Conservation (phyloP, 352 stramenopile genomes). For the Globisporangium middletonii region DNA sequence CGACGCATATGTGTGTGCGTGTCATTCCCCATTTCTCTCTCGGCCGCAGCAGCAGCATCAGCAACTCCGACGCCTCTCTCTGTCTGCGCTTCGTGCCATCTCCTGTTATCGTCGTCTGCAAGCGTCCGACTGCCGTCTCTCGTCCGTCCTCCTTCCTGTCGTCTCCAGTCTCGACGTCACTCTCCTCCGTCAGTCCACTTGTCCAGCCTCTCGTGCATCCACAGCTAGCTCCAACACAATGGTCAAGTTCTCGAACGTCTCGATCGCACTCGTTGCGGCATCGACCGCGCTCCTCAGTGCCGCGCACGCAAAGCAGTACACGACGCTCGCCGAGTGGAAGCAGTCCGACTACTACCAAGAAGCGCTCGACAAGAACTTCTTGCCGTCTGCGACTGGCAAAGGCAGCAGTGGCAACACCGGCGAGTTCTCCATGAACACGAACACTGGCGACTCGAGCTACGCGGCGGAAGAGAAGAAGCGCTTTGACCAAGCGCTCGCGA, state of each 20-base stretch:
- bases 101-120: no score
- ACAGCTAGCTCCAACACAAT: constrained; percentile 8
- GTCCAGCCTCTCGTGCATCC: background rate
- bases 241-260: constrained; percentile 17
- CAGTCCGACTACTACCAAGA: constrained; percentile 31
- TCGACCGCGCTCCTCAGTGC: constrained; percentile 13
- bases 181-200: no score
- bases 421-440: constrained; percentile 13
- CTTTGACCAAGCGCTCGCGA: constrained; percentile 32
- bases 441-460: constrained; percentile 2
- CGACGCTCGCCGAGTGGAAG: constrained; percentile 29
- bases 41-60: no score
- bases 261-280: constrained; percentile 15
- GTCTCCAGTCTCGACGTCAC: no score
- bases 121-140: no score
- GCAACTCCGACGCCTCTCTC: no score
- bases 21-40: no score
- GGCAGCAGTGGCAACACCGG: constrained; percentile 1
- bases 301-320: constrained; percentile 12
- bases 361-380: constrained; percentile 20
- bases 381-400: constrained; percentile 9
- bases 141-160: no score
- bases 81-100: no score
- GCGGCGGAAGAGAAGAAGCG: constrained; percentile 36
- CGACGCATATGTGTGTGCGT: background rate